Evolutionary conservation across 2,329 filamentous ascomycete genomes (phyloP).

Genomic region (Penicillium sp.): DNA sequence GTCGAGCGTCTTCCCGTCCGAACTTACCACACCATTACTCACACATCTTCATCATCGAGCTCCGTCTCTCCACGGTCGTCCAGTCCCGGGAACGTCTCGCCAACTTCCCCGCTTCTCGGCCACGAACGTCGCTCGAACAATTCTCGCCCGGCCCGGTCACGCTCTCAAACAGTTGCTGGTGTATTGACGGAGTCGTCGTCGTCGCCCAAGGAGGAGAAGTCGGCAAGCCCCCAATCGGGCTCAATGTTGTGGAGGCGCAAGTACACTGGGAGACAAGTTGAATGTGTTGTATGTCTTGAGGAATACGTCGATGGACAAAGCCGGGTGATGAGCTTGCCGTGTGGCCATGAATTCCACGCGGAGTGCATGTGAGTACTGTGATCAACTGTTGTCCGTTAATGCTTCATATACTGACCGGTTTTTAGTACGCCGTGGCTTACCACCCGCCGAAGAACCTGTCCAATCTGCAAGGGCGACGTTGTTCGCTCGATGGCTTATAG

Average conservation of each 20-base stretch:
- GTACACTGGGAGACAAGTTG: slow-evolving; percentile 68
- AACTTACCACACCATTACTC: slow-evolving; percentile 84
- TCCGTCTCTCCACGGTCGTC: slow-evolving; percentile 59
- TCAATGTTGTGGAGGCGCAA: slow-evolving; percentile 52
- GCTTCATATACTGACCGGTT: slow-evolving; percentile 20
- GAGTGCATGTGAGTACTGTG: slow-evolving; percentile 87
- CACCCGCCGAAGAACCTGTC: slow-evolving; percentile 92
- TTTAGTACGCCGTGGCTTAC: slow-evolving; percentile 92
- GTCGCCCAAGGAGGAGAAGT: slow-evolving; percentile 50
- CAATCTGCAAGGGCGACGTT: slow-evolving; percentile 97
- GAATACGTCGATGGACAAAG: slow-evolving; percentile 95
- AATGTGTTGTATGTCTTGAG: slow-evolving; percentile 95
- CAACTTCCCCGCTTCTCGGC: slow-evolving; percentile 74
- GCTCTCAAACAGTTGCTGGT: slow-evolving; percentile 41
- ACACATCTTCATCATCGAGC: slow-evolving; percentile 59
- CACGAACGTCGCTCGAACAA: slow-evolving; percentile 33
- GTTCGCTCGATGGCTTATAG: slow-evolving; percentile 63
- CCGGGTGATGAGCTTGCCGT: slow-evolving; percentile 93
- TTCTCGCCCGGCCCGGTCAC: slow-evolving; percentile 35
- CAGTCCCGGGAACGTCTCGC: slow-evolving; percentile 66
- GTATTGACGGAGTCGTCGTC: slow-evolving; percentile 25
- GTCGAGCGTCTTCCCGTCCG: slow-evolving; percentile 93
- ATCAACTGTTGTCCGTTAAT: not conserved
- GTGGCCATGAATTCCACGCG: slow-evolving; percentile 95
- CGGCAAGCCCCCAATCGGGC: slow-evolving; percentile 25